Percentiles rank a stretch among this genome's conserved stretches.
These are phyloP conservation scores for Melampsora larici-populina DNA, from an alignment of 1,284 basidiomycete genomes.

Conservation along the genomic window DNA sequence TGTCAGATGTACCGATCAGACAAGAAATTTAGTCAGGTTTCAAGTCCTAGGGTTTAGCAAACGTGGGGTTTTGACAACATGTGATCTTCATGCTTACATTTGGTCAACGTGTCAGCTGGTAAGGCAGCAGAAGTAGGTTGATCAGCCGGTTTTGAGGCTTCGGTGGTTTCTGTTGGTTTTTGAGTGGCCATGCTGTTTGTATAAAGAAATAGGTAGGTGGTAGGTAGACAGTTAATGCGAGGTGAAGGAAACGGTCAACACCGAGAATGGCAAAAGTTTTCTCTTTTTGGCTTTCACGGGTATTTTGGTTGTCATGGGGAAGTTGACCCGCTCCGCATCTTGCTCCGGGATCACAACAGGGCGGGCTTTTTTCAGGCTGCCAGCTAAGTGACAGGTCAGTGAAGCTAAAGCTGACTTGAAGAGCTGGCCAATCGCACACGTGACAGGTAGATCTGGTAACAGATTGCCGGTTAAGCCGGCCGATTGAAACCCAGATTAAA, in stretches of 20 bases:
- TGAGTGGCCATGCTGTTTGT: background rate
- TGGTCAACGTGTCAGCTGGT: conserved; percentile 38
- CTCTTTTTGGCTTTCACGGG: too few species aligned
- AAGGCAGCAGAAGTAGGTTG: conserved; percentile 26
- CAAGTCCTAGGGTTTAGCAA: background rate
- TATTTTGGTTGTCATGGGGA: too few species aligned
- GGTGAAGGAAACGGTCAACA: too few species aligned
- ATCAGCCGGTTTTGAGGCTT: background rate
- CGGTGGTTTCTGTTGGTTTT: conserved; percentile 4
- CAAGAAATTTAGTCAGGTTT: too few species aligned
- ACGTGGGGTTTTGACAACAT: background rate
- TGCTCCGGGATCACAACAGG: background rate
- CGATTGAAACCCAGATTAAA: too few species aligned
- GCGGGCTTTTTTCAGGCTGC: background rate
- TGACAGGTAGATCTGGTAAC: too few species aligned
- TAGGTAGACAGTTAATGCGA: background rate
- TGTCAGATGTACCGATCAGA: background rate
- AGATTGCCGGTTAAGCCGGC: too few species aligned
- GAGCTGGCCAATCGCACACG: background rate
- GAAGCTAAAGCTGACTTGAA: background rate
- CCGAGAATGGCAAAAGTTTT: too few species aligned
- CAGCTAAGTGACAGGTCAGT: background rate
- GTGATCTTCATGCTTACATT: conserved; percentile 17
- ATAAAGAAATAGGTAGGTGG: background rate
- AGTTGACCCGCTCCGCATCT: background rate